Evolutionary conservation across 495 filamentous ascomycete genomes (phyloP), one percentile per base, ranked within the genome.

Genomic region (Rusavskia elegans): DNA sequence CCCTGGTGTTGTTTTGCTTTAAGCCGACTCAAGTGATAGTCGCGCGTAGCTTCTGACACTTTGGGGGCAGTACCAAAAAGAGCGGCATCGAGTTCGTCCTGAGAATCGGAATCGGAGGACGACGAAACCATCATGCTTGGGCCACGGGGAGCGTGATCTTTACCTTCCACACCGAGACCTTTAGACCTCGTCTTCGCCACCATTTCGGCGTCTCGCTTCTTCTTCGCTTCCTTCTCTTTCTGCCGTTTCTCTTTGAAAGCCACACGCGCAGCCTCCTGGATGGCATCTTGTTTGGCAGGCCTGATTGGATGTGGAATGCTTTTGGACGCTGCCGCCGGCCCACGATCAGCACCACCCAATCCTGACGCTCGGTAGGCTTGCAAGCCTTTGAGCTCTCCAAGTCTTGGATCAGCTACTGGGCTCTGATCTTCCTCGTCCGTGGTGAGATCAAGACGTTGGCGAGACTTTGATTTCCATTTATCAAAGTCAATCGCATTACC

Each of bases 41-140:
- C 75, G 19, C 65, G 66, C 32, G 78, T 68, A 7, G 71, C 71
- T 19, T 76, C 67, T 0, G 62, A 64, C 10, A 44, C 51, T 52
- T 70, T 66, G 48, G 64, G 68, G 61, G 68, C 69, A 53, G 74
- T 66, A 46, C 76, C 75, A 60, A 81, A 82, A 27, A 81, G 71
- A 40, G 77, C 74, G 37, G 73, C 76, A 52, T 83, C 78, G 52
- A 80, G 66, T 57, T 81, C 77, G 59, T 80, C 79, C 56, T 89
- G 85, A 7, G 82, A 82, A 35, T 84, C 83, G n/a, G 81, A 83
- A 48, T 86, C 84, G 23, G 78, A 77, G 13, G 72, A 77, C 35
- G 77, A 80, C 5, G 76, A 81, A 25, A 95, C 84, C 87, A 95
- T 94, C 67, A 95, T 87, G 55, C 86, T 85, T 51, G 84, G 82